Evolutionary conservation across 768 basidiomycete species (phyloP), one percentile per base, ranked within the genome.

Genomic region (Chalciporus sphaerocephalus): DNA sequence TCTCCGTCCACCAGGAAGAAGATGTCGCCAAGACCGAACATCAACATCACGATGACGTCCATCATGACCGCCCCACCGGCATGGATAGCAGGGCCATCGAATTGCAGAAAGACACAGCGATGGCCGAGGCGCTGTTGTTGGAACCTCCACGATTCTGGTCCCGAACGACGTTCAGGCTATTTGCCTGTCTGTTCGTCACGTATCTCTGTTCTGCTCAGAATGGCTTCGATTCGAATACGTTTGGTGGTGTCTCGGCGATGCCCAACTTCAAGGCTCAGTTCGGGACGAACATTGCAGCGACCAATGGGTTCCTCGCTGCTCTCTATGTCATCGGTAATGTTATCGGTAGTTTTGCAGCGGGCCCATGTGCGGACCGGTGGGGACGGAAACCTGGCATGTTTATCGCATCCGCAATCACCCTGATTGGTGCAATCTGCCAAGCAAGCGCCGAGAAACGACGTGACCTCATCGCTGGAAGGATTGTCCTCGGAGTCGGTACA

Each of bases 181-280:
- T 50, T 35, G 34, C 37, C 22, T 44, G 42, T 27, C 48, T 62
- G 4, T 58, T 60, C 38, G 54, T 62, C 28, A 56, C 60, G 4
- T 62, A 56, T 33, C 47, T 62, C n/a, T 60, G 58, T 24, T 56
- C 56, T 8, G 58, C 60, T 7, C 56, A 55, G 15, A 62, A 62
- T 35, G 60, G 60, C 1, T 62, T 58, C 41, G 60, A 62, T 42
- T 53, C 54, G 24, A 62, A 62, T 39, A 62, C 60, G 5, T 62
- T 59, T 40, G 60, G 60, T 7, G 60, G 60, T 12, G 51, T 60
- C 6, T 62, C 58, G 16, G 60, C 58, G 20, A 59, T 60, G 47
- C 42, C 55, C 16, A 52, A 52, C 34, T 62, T 62, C 48, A 48
- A 52, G 20, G 43, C 46, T 27, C 56, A 56, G 40, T 62, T 62